Evolutionary conservation across 2,329 filamentous ascomycete species (phyloP).

Genomic region (Paecilomyces fulvus): DNA sequence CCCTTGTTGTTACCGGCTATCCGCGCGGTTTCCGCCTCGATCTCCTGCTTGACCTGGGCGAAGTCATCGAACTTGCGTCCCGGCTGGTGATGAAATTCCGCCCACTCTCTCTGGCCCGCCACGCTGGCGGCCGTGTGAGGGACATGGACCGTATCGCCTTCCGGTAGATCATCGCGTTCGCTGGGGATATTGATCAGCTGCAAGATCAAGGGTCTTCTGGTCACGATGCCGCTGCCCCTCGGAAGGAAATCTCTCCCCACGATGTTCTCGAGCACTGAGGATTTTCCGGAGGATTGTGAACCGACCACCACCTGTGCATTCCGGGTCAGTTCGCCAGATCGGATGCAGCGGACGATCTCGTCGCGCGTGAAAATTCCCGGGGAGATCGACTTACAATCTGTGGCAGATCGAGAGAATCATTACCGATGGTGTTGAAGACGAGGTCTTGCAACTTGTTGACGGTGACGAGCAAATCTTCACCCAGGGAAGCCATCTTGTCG

Average conservation of each 20-base stretch:
- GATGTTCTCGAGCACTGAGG: conserved; percentile 96
- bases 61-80: conserved; percentile 87
- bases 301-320: conserved; percentile 79
- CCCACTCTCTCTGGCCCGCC: conserved; percentile 65
- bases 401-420: conserved; percentile 91
- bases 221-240: conserved; percentile 93
- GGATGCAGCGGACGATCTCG: background rate
- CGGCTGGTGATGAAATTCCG: conserved; percentile 92
- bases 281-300: conserved; percentile 97
- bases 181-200: conserved; percentile 94
- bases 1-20: conserved; percentile 97
- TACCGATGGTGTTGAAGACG: conserved; percentile 99
- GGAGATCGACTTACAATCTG: conserved; percentile 69
- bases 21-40: conserved; percentile 93
- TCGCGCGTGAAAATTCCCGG: background rate
- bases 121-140: conserved; percentile 73
- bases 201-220: conserved; percentile 83
- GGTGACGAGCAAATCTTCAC: conserved; percentile 87
- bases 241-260: conserved; percentile 96
- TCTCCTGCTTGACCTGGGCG: conserved; percentile 85
- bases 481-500: conserved; percentile 75
- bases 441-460: conserved; percentile 98
- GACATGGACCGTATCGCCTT: conserved; percentile 55
- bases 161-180: conserved; percentile 59
- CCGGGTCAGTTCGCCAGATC: conserved; percentile 6